A percentile compares a stretch with the other conserved stretches of the same genome.
Evolutionary conservation across 2,329 filamentous ascomycete species (phyloP).

Genomic region (Aspergillus clavatus): DNA sequence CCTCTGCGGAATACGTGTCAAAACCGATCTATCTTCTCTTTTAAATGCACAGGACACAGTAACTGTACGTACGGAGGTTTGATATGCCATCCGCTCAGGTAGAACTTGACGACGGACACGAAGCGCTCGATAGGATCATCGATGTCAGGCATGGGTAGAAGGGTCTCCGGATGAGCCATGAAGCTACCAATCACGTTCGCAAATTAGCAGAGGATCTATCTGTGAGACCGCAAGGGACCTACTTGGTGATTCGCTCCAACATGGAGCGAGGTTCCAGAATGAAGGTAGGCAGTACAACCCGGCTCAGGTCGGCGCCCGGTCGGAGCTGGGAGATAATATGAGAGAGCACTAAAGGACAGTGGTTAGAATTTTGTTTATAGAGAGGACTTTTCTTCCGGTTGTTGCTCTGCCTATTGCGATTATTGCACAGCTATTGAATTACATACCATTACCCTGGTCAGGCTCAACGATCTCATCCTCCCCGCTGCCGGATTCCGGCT

Average conservation of each 20-base stretch:
- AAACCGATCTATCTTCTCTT: conserved; percentile 2
- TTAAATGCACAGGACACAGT: not conserved
- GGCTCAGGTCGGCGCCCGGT: conserved; percentile 88
- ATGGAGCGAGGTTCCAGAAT: conserved; percentile 97
- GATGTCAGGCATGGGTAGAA: conserved; percentile 79
- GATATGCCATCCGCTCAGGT: conserved; percentile 97
- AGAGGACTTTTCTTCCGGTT: too few relatives aligned
- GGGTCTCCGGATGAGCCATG: conserved; percentile 97
- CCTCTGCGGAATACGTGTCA: conserved; percentile 53
- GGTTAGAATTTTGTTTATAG: too few relatives aligned
- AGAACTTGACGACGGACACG: conserved; percentile 94
- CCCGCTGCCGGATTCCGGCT: conserved; percentile 37
- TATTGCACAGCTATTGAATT: not conserved
- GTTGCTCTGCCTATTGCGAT: not conserved
- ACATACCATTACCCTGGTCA: conserved; percentile 87
- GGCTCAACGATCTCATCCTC: conserved; percentile 83
- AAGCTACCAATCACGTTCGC: conserved; percentile 58
- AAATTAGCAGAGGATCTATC: not conserved
- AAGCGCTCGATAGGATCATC: conserved; percentile 88
- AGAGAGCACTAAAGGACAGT: conserved; percentile 66
- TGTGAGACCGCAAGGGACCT: conserved; percentile 32
- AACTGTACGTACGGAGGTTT: conserved; percentile 72
- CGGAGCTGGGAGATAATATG: conserved; percentile 97
- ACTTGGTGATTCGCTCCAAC: conserved; percentile 99
- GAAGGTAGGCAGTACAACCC: conserved; percentile 92